phyloP scores from a whole-genome alignment of 2,329 filamentous ascomycete species.

The Talaromyces sp. region DNA sequence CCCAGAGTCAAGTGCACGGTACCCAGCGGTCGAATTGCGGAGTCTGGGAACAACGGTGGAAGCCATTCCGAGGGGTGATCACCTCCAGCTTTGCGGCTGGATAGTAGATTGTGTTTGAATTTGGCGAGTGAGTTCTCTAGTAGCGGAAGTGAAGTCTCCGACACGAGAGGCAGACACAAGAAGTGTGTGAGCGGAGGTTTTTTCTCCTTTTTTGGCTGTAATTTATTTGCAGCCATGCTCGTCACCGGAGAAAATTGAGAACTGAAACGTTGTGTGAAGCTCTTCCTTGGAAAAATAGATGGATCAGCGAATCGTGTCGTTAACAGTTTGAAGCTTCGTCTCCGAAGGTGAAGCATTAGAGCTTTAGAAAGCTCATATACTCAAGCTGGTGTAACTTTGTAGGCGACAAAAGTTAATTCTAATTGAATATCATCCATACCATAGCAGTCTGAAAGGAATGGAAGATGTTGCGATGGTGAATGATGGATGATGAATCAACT shows the following conservation, averaged over 20 bases:
- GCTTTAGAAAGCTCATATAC: neutral
- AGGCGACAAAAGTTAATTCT: no score
- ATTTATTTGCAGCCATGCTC: neutral
- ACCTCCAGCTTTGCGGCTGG: constrained; percentile 12
- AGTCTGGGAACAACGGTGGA: constrained; percentile 53
- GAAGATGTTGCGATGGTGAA: no score
- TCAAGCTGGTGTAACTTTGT: no score
- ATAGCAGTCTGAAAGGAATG: neutral
- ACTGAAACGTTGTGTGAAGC: neutral
- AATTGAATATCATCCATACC: no score
- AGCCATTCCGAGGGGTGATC: constrained; percentile 17
- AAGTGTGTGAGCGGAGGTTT: constrained; percentile 44
- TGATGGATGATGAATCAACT: neutral
- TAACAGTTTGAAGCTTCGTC: neutral
- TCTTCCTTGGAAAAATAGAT: neutral
- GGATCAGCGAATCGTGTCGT: neutral
- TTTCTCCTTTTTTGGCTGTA: constrained; percentile 22
- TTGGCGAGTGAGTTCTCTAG: constrained; percentile 59
- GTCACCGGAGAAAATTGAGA: neutral
- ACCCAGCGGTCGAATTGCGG: constrained; percentile 70
- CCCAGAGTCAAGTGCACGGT: constrained; percentile 84
- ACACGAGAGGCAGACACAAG: constrained; percentile 59
- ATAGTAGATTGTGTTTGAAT: constrained; percentile 58
- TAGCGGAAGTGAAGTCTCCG: constrained; percentile 57
- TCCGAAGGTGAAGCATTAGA: neutral